phyloP scores from a whole-genome alignment of 202 grass and related monocot genomes.

The Saccharum hybrid region DNA sequence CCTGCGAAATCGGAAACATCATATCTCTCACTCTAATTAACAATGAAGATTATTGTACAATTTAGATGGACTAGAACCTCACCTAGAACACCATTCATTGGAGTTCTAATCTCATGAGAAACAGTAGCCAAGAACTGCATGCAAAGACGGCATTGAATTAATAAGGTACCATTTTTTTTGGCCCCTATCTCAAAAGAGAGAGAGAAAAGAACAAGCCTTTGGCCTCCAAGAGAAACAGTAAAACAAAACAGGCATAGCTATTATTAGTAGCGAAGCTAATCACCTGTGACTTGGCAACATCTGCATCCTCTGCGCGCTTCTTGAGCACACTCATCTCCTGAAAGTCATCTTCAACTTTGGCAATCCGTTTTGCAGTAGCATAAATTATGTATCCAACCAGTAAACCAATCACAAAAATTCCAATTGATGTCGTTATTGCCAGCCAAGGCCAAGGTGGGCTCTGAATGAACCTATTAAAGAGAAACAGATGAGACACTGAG shows the following conservation, averaged over 20 bases:
- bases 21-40: constrained; percentile 1
- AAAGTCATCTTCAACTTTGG: constrained; percentile 90
- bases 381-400: constrained; percentile 74
- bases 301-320: constrained; percentile 81
- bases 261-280: neutral
- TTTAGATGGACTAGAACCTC: constrained; percentile 29
- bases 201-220: neutral
- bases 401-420: constrained; percentile 73
- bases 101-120: constrained; percentile 99
- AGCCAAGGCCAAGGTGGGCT: constrained; percentile 71
- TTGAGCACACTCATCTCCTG: constrained; percentile 78
- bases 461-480: constrained; percentile 74
- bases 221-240: neutral
- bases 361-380: constrained; percentile 75
- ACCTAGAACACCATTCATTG: constrained; percentile 99
- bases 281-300: constrained; percentile 95
- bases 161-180: neutral
- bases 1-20: constrained; percentile 47
- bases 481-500: constrained; percentile 10
- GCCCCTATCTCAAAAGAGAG: no score
- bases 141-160: constrained; percentile 21
- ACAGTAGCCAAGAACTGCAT: constrained; percentile 98
- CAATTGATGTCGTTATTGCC: constrained; percentile 76
- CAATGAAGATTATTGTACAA: neutral
- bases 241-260: neutral